These are phyloP conservation scores for Termitomyces sp. DNA, from an alignment of 768 basidiomycete genomes.

Conservation along the genomic window DNA sequence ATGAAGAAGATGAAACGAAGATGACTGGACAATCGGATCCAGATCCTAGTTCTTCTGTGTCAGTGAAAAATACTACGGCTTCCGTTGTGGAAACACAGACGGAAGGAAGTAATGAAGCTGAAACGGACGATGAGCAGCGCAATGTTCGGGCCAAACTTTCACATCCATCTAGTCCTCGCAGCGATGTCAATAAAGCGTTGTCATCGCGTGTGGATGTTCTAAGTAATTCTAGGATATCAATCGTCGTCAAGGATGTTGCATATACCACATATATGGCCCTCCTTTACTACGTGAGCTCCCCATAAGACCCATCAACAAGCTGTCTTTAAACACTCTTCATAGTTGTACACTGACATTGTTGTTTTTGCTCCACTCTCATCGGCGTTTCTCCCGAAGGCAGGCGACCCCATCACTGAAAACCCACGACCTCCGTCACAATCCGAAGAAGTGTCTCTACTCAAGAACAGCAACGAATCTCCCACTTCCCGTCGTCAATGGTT, in stretches of 20 bases:
- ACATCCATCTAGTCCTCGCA: conserved; percentile 19
- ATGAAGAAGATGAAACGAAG: conserved; percentile 29
- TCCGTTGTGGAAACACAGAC: conserved; percentile 7
- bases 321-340: conserved; percentile 1
- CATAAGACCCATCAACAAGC: neutral
- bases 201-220: neutral
- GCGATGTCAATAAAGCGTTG: neutral
- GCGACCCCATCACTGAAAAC: conserved; percentile 16
- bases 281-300: conserved; percentile 68
- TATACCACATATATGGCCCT: conserved; percentile 40
- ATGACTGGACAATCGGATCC: conserved; percentile 20
- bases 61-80: conserved; percentile 1
- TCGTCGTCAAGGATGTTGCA: conserved; percentile 46
- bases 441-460: conserved; percentile 18
- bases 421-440: conserved; percentile 21
- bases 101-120: conserved; percentile 20
- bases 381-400: conserved; percentile 37
- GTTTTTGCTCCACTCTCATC: conserved; percentile 83
- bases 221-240: conserved; percentile 18
- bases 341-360: conserved; percentile 85
- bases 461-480: conserved; percentile 18
- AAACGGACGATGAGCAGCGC: conserved; percentile 10
- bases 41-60: conserved; percentile 4
- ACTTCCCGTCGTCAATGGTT: conserved; percentile 61
- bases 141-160: conserved; percentile 18